Evolutionary conservation across 2,329 filamentous ascomycete genomes (phyloP), one percentile per base, ranked within the genome.

Genomic region (Ascomycota sp.): DNA sequence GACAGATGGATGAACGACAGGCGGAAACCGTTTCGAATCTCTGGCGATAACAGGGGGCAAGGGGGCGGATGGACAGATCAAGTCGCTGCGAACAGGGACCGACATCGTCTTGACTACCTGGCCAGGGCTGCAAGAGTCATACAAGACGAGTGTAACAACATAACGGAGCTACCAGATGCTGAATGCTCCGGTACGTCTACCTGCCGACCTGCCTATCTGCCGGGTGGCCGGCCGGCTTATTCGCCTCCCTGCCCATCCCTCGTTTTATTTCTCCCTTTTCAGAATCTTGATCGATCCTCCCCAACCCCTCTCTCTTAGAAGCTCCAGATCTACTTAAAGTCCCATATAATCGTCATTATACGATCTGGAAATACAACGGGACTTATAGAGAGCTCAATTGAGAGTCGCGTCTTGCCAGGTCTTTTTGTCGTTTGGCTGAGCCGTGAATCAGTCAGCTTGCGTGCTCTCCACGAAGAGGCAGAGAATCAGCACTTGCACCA

Each of bases 61-160:
- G 12, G 4, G 21, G 7, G 13, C 23, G 22, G 23, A 6, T 5
- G 23, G 17, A 7, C 2, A 17, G 28, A 3, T 7, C 5, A 8
- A 6, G 2, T 25, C 8, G 25, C 23, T 17, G 32, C 23, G 29
- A 32, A 29, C 23, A 29, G 25, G 19, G 25, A 19, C 23, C n/a
- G 20, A 25, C 13, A 27, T 25, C 22, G 22, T 22, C 27, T 25
- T 33, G 28, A 32, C 24, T 27, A 25, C 24, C 11, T 29, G 20
- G 17, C 17, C 26, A 23, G 15, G 32, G 23, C 32, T 20, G 23
- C 32, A 25, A 33, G 28, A 30, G 31, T 33, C 31, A 28, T 24
- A 35, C 33, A 26, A 23, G 23, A 21, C 21, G 30, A 11, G 31
- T 29, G 26, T 20, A 30, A 29, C 31, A 26, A 13, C 33, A 30